Evolutionary conservation across 2,329 filamentous ascomycete species (phyloP).

Genomic region (Epichloe uncinata): DNA sequence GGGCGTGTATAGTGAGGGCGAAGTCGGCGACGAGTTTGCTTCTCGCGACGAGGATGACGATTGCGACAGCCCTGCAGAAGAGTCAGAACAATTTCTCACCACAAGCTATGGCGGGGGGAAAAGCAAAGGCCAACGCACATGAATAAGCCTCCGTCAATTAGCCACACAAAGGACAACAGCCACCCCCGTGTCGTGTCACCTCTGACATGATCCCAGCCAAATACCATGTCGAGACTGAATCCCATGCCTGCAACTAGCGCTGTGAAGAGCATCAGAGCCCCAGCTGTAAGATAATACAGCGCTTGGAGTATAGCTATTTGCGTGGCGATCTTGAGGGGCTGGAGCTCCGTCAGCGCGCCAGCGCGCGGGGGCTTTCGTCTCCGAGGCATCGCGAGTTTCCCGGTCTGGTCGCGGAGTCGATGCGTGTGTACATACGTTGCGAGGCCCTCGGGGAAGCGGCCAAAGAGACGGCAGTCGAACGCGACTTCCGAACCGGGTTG

Average conservation of each 20-base stretch:
- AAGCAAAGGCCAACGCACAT: constrained; percentile 24
- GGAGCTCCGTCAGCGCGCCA: constrained; percentile 48
- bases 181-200: constrained; percentile 51
- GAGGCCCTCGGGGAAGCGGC: too few relatives aligned
- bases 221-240: constrained; percentile 40
- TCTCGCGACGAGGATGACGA: constrained; percentile 71
- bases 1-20: constrained; percentile 71
- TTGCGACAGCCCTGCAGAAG: constrained; percentile 56
- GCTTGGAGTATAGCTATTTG: constrained; percentile 46
- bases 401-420: neutral
- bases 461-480: too few relatives aligned
- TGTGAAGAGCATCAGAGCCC: constrained; percentile 44
- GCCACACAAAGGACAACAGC: constrained; percentile 44
- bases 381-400: constrained; percentile 32
- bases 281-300: constrained; percentile 39
- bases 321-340: constrained; percentile 43
- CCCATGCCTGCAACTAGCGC: constrained; percentile 42
- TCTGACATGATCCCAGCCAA: constrained; percentile 44
- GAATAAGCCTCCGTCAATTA: constrained; percentile 40
- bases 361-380: constrained; percentile 44
- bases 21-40: constrained; percentile 95
- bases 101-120: neutral
- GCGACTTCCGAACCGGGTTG: too few relatives aligned
- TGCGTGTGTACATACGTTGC: neutral
- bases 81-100: neutral